Base-by-base conservation (phyloP, 176 grass and related monocot genomes). In the Carex myosuroides region DNA sequence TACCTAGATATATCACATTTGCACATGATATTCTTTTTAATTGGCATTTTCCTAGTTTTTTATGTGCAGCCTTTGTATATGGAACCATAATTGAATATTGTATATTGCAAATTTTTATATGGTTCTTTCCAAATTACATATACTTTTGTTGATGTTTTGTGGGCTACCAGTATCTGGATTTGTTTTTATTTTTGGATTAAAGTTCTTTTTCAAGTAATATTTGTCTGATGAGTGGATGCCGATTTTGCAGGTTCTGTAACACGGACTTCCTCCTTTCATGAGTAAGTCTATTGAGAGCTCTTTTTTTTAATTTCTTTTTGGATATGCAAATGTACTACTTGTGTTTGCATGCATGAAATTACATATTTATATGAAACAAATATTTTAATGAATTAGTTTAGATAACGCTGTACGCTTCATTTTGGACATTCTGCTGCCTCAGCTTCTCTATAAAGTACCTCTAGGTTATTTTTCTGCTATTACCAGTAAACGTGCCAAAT, bases 211-310 rank as follows among this genome's bases (percentile, higher is more conserved):
- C 18, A 65, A 83, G 41, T 67, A 65, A 83, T 83, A 54, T 68
- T 67, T 81, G n/a, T 81, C 46, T 62, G 79, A 83, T 55, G 12
- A 55, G 22, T 29, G 48, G 48, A 77, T 83, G 21, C 26, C 18
- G 42, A 65, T 83, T 68, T 67, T 6, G 13, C 62, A 83, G 80
- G 59, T 83, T 83, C 22, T 17, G 50, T 17, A 50, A 44, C 41
- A 66, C 35, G 44, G 48, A 53, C 21, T 53, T 83, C 80, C 60
- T 67, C 80, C 60, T 67, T 32, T 13, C 61, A 68, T 18, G 61
- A 67, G 80, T 83, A 83, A 83, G 80, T 44, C 11, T 64, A 60
- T 22, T 64, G 20, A 81, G 9, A 46, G 29, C 22, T 81, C 44
- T 8, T 18, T 54, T 80, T 48, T 48, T 48, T 48, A 48, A 44